phyloP scores from a whole-genome alignment of 768 basidiomycete genomes.

The Xerocomellus chrysenteron region DNA sequence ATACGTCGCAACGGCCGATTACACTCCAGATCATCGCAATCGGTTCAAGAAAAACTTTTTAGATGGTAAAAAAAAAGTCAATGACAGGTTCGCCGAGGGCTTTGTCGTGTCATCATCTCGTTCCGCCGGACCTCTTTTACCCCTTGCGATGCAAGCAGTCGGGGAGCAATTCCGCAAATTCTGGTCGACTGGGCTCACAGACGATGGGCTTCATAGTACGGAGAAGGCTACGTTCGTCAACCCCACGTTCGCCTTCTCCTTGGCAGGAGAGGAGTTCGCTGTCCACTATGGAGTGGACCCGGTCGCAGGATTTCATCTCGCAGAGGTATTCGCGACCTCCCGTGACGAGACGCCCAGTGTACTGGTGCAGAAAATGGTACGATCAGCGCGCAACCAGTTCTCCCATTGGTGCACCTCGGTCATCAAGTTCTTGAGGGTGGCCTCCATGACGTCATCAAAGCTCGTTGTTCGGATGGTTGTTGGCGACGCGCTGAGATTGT shows the following conservation, averaged over 20 bases:
- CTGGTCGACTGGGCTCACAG: constrained; percentile 27
- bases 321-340: constrained; percentile 22
- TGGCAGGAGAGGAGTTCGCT: constrained; percentile 19
- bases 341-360: not conserved
- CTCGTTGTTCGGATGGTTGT: constrained; percentile 30
- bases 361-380: constrained; percentile 20
- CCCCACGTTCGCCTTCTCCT: constrained; percentile 32
- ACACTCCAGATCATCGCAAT: constrained; percentile 8
- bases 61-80: constrained; percentile 21
- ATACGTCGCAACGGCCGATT: constrained; percentile 14
- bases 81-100: not conserved
- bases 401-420: constrained; percentile 28
- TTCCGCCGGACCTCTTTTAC: constrained; percentile 28
- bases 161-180: constrained; percentile 25
- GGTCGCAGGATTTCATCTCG: constrained; percentile 32
- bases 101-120: constrained; percentile 16
- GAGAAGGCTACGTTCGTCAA: constrained; percentile 22
- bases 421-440: constrained; percentile 7
- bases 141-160: constrained; percentile 4
- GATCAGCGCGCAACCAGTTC: constrained; percentile 21
- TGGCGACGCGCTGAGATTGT: constrained; percentile 31
- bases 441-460: not conserved
- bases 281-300: constrained; percentile 33
- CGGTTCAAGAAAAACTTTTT: constrained; percentile 17
- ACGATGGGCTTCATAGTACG: constrained; percentile 19